Evolutionary conservation across 495 filamentous ascomycete species (phyloP).

Genomic region (Friedmanniomyces endolithicus): DNA sequence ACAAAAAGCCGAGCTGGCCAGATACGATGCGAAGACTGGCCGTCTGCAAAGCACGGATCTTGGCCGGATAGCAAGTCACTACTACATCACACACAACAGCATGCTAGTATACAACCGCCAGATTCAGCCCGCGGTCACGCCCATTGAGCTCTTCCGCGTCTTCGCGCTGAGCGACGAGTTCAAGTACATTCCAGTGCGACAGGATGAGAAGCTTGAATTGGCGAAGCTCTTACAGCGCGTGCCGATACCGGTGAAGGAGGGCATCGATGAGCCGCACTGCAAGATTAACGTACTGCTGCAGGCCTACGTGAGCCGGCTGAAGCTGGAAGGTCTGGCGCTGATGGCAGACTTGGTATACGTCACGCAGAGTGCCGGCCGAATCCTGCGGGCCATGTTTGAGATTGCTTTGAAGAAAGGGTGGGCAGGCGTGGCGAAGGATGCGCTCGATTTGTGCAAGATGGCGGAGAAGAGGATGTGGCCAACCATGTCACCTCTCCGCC

Average conservation of each 20-base stretch:
- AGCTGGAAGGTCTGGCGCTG: constrained; percentile 82
- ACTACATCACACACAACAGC: constrained; percentile 92
- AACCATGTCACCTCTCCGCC: constrained; percentile 88
- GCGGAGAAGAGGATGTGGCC: constrained; percentile 99
- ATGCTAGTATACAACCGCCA: constrained; percentile 96
- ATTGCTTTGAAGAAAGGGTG: constrained; percentile 93
- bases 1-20: constrained; percentile 76
- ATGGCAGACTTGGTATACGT: constrained; percentile 99
- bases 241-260: constrained; percentile 93
- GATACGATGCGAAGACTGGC: constrained; percentile 90
- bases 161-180: constrained; percentile 97
- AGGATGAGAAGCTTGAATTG: constrained; percentile 94
- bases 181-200: constrained; percentile 95
- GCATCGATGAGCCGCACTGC: constrained; percentile 88
- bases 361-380: constrained; percentile 92
- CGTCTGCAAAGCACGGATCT: constrained; percentile 86
- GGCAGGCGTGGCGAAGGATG: constrained; percentile 84
- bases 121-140: constrained; percentile 80
- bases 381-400: constrained; percentile 90
- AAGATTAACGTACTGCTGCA: constrained; percentile 99
- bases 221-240: constrained; percentile 82
- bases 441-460: constrained; percentile 96
- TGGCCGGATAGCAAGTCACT: constrained; percentile 88
- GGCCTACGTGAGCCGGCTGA: constrained; percentile 89
- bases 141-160: constrained; percentile 92